Percentiles rank a stretch among this genome's conserved stretches.
Evolutionary conservation across 306 rosid species (phyloP).

Genomic region (Senna tora): DNA sequence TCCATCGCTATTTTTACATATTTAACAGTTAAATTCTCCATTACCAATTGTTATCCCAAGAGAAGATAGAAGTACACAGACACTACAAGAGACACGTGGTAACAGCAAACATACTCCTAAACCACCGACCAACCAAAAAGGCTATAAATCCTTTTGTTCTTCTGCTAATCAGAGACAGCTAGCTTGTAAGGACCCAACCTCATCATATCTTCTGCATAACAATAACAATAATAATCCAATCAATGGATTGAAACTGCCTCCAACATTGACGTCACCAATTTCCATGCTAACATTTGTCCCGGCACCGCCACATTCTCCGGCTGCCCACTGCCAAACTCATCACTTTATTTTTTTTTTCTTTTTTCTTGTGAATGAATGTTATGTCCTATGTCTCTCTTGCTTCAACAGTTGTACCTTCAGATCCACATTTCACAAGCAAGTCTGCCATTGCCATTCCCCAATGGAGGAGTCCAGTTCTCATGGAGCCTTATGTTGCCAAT

Average conservation of each 20-base stretch:
- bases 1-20: no score
- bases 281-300: not conserved
- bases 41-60: not conserved
- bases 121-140: constrained; percentile 42
- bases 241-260: not conserved
- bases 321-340: no score
- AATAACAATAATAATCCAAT: constrained; percentile 16
- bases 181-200: constrained; percentile 37
- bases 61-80: not conserved
- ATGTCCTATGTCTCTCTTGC: no score
- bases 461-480: not conserved
- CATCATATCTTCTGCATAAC: not conserved
- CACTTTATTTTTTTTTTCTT: no score
- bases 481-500: no score
- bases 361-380: no score
- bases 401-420: no score
- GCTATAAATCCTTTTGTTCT: constrained; percentile 41
- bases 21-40: no score
- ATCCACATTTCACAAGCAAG: no score
- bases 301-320: not conserved
- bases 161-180: constrained; percentile 50
- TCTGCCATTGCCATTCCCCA: not conserved
- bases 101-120: constrained; percentile 37
- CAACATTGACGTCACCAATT: not conserved
- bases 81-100: not conserved